A percentile compares a stretch with the other conserved stretches of the same genome.
These are phyloP conservation scores for Samsoniella hepiali DNA, from an alignment of 2,329 filamentous ascomycete species.

Conservation along the genomic window DNA sequence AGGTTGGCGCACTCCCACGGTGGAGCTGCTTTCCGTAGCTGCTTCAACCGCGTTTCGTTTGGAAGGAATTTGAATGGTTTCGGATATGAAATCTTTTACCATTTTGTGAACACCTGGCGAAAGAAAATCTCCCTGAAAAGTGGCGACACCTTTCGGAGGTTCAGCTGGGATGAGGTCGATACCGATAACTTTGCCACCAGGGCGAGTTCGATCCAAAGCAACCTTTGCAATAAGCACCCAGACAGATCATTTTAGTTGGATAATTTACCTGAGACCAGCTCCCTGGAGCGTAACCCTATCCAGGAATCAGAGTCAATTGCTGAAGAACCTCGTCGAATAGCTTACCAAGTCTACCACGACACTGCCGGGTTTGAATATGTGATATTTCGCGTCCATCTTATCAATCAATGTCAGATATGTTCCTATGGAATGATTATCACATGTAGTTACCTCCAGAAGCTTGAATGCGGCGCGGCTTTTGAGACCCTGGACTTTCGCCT, in stretches of 20 bases:
- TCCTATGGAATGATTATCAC: not conserved
- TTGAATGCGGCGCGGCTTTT: slow-evolving; percentile 95
- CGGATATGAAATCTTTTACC: slow-evolving; percentile 71
- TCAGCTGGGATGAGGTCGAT: slow-evolving; percentile 93
- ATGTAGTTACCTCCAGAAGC: slow-evolving; percentile 65
- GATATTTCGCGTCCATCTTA: slow-evolving; percentile 79
- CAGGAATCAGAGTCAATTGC: not conserved
- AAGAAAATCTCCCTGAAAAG: slow-evolving; percentile 92
- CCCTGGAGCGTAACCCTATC: slow-evolving; percentile 71
- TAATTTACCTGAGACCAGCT: slow-evolving; percentile 63
- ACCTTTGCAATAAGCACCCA: slow-evolving; percentile 51
- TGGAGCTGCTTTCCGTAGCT: slow-evolving; percentile 21
- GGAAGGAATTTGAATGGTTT: slow-evolving; percentile 31
- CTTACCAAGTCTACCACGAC: slow-evolving; percentile 85
- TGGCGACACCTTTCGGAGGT: slow-evolving; percentile 86
- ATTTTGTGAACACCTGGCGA: slow-evolving; percentile 69
- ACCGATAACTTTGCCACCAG: slow-evolving; percentile 76
- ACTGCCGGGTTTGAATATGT: slow-evolving; percentile 73
- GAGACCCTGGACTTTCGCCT: slow-evolving; percentile 74
- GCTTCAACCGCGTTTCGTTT: slow-evolving; percentile 16
- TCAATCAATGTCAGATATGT: slow-evolving; percentile 6
- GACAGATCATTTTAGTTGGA: not conserved
- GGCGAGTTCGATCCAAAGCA: slow-evolving; percentile 72
- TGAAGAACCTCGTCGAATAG: not conserved
- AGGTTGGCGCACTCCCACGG: slow-evolving; percentile 36